phyloP scores from a whole-genome alignment of 2,329 filamentous ascomycete genomes.

The Aphanocladium album region DNA sequence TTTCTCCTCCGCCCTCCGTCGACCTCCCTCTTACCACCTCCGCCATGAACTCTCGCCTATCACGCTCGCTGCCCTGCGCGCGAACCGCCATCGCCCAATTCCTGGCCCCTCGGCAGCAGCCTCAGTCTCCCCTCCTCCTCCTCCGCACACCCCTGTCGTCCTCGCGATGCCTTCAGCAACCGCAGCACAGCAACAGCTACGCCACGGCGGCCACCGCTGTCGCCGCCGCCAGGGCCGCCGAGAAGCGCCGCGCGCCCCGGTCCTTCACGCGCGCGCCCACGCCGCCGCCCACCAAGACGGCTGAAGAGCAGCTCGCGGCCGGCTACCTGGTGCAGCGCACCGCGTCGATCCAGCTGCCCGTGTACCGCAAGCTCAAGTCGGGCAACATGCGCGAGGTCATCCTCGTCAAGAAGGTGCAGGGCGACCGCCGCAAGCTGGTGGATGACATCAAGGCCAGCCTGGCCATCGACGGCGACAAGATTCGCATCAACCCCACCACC shows the following conservation, averaged over 20 bases:
- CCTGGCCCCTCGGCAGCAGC: background rate
- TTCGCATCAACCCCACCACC: slow-evolving; percentile 56
- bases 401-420: slow-evolving; percentile 71
- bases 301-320: slow-evolving; percentile 24
- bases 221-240: background rate
- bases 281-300: slow-evolving; percentile 27
- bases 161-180: background rate
- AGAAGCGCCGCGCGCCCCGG: slow-evolving; percentile 1
- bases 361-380: slow-evolving; percentile 70
- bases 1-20: background rate
- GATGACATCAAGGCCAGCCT: slow-evolving; percentile 58
- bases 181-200: background rate
- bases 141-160: background rate
- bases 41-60: slow-evolving; percentile 6
- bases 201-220: slow-evolving; percentile 10
- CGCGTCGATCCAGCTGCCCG: slow-evolving; percentile 61
- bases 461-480: slow-evolving; percentile 48
- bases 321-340: slow-evolving; percentile 64
- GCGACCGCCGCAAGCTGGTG: slow-evolving; percentile 60
- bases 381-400: slow-evolving; percentile 75
- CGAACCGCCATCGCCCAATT: background rate
- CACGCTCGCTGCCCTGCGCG: slow-evolving; percentile 13
- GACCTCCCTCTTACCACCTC: background rate
- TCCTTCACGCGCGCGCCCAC: slow-evolving; percentile 22
- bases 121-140: background rate